Evolutionary conservation across 305 asterid genomes (phyloP).

Genomic region (Fraxinus dipetala): DNA sequence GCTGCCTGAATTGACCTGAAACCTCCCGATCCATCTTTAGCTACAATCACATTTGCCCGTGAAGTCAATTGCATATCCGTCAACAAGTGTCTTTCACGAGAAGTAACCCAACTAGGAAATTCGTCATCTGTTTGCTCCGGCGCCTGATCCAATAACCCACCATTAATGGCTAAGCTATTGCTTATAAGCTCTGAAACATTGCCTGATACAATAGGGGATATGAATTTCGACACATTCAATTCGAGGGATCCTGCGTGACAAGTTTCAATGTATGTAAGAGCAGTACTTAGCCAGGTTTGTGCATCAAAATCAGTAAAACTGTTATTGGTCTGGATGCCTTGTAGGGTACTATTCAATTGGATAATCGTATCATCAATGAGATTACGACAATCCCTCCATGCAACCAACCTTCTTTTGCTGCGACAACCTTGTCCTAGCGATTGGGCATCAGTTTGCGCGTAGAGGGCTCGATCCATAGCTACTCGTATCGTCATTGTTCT

Average conservation of each 20-base stretch:
- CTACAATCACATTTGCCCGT: slow-evolving; percentile 42
- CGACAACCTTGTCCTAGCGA: slow-evolving; percentile 32
- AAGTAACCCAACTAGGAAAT: slow-evolving; percentile 58
- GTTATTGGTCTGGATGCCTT: slow-evolving; percentile 42
- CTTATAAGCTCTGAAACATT: slow-evolving; percentile 57
- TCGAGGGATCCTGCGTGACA: slow-evolving; percentile 61
- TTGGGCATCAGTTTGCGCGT: slow-evolving; percentile 30
- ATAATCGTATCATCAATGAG: slow-evolving; percentile 47
- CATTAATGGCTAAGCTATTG: slow-evolving; percentile 61
- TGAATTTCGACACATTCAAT: slow-evolving; percentile 50
- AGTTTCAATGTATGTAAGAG: slow-evolving; percentile 56
- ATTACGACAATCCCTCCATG: slow-evolving; percentile 40
- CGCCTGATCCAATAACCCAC: slow-evolving; percentile 30
- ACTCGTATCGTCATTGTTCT: slow-evolving; percentile 41
- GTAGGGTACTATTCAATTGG: slow-evolving; percentile 44
- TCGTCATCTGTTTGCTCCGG: slow-evolving; percentile 6
- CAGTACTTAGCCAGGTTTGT: slow-evolving; percentile 86
- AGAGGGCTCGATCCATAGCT: slow-evolving; percentile 51
- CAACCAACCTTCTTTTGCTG: slow-evolving; percentile 37
- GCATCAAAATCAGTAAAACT: slow-evolving; percentile 38
- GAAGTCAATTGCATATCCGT: slow-evolving; percentile 28
- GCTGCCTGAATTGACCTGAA: slow-evolving; percentile 66
- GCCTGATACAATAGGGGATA: slow-evolving; percentile 39
- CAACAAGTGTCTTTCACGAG: slow-evolving; percentile 42
- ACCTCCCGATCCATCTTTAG: slow-evolving; percentile 58